Evolutionary conservation across 202 grass and related monocot genomes (phyloP).

Genomic region (Tripidium arundinaceum): DNA sequence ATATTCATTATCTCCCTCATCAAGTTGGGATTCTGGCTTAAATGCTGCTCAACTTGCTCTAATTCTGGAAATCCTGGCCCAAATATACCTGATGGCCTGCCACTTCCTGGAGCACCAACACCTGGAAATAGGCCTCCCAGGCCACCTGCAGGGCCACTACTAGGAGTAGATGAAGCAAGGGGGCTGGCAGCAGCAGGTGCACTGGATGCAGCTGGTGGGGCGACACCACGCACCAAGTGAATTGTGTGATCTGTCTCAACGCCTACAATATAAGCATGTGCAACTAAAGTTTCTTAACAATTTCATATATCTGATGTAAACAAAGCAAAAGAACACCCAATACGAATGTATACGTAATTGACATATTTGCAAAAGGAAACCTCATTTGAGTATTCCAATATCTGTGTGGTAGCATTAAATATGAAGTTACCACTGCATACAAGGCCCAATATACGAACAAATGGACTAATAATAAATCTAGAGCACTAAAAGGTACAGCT

Average conservation of each 20-base stretch:
- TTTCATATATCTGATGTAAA: background rate
- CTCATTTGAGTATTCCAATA: background rate
- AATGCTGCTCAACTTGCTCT: slow-evolving; percentile 81
- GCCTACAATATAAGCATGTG: slow-evolving; percentile 46
- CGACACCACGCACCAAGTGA: slow-evolving; percentile 78
- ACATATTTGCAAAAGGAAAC: background rate
- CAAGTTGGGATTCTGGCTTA: slow-evolving; percentile 88
- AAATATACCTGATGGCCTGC: slow-evolving; percentile 38
- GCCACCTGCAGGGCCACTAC: slow-evolving; percentile 44
- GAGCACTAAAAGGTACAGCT: background rate
- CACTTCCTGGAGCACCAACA: slow-evolving; percentile 49
- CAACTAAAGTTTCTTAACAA: slow-evolving; percentile 11
- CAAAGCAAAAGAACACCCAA: background rate
- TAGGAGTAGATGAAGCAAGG: slow-evolving; percentile 49
- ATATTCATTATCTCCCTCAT: slow-evolving; percentile 97
- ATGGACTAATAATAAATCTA: background rate
- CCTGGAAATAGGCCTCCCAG: slow-evolving; percentile 52
- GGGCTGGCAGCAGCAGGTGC: slow-evolving; percentile 45
- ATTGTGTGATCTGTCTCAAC: slow-evolving; percentile 91
- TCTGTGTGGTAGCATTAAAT: background rate
- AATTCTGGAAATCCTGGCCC: slow-evolving; percentile 61
- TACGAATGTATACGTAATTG: background rate
- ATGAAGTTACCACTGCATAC: background rate
- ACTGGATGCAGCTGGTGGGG: slow-evolving; percentile 36
- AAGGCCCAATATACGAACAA: background rate